A percentile compares a stretch with the other conserved stretches of the same genome.
These are phyloP conservation scores for Monoraphidium neglectum DNA, from an alignment of 139 green algal genomes.

Conservation along the genomic window DNA sequence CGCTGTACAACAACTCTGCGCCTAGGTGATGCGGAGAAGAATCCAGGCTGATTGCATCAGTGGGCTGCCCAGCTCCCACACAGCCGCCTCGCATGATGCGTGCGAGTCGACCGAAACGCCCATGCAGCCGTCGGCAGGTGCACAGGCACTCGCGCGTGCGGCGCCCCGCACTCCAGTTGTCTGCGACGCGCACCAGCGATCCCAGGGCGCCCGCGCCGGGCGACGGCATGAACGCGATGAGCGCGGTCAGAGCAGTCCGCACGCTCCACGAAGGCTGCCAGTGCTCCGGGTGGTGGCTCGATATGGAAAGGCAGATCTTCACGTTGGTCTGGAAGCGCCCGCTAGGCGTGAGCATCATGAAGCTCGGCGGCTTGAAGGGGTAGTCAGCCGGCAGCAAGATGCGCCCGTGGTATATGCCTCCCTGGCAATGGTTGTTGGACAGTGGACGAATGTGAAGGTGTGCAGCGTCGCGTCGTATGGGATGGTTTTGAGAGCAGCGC, in stretches of 20 bases:
- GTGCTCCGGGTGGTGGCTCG: conserved; percentile 94
- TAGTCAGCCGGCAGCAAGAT: conserved; percentile 98
- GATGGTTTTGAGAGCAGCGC: too few species aligned
- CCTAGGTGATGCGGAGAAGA: too few species aligned
- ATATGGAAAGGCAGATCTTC: conserved; percentile 97
- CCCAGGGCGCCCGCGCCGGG: conserved; percentile 90
- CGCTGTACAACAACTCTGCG: too few species aligned
- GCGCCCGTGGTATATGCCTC: conserved; percentile 97
- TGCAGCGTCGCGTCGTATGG: too few species aligned
- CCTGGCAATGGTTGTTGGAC: too few species aligned
- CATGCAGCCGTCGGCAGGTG: background rate
- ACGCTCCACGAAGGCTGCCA: conserved; percentile 99
- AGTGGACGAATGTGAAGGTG: too few species aligned
- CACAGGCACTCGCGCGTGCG: background rate
- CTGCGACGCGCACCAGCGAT: conserved; percentile 71
- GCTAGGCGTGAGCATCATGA: conserved; percentile 92
- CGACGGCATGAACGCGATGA: conserved; percentile 96
- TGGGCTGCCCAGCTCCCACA: too few species aligned
- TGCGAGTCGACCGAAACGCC: background rate
- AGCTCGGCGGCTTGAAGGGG: conserved; percentile 97
- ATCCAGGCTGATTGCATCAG: too few species aligned
- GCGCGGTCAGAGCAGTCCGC: conserved; percentile 88
- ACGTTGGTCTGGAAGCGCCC: conserved; percentile 89
- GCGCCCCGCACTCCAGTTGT: background rate
- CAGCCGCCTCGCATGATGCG: background rate